Percentiles rank a stretch among this genome's conserved stretches.
Conservation (phyloP, 2,329 filamentous ascomycete genomes). For the Byssothecium circinans region DNA sequence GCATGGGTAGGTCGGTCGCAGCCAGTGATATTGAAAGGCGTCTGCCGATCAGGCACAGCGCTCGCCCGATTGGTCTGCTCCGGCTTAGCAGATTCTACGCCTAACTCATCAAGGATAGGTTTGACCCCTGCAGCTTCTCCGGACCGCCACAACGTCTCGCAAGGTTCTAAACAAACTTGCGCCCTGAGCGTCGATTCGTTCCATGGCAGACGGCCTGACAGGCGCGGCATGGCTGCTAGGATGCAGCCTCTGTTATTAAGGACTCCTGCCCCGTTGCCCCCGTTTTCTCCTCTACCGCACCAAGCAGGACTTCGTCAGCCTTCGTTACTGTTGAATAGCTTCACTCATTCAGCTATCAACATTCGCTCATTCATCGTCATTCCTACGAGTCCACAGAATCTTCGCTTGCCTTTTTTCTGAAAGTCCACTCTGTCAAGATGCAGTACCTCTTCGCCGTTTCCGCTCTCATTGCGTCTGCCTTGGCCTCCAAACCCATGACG, state of each 20-base stretch:
- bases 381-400: conserved; percentile 24
- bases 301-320: conserved; percentile 43
- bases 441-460: conserved; percentile 36
- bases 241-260: conserved; percentile 41
- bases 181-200: conserved; percentile 40
- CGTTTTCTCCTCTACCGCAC: conserved; percentile 30
- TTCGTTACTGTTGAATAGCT: conserved; percentile 45
- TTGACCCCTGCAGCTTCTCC: conserved; percentile 29
- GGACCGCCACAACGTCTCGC: conserved; percentile 38
- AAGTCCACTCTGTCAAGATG: conserved; percentile 30
- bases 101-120: conserved; percentile 24
- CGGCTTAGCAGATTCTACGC: conserved; percentile 22
- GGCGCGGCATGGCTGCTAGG: conserved; percentile 30
- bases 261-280: conserved; percentile 35
- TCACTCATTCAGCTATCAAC: conserved; percentile 46
- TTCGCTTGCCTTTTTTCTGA: conserved; percentile 6
- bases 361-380: conserved; percentile 37
- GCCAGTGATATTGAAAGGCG: conserved; percentile 19
- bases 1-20: conserved; percentile 28
- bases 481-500: conserved; percentile 22
- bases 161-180: conserved; percentile 33
- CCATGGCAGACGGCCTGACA: conserved; percentile 30
- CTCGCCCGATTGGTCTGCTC: conserved; percentile 31
- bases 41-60: conserved; percentile 38
- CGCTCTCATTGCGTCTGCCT: conserved; percentile 35